Conservation (phyloP, 2,329 filamentous ascomycete genomes). For the Sporothrix curviconia region DNA sequence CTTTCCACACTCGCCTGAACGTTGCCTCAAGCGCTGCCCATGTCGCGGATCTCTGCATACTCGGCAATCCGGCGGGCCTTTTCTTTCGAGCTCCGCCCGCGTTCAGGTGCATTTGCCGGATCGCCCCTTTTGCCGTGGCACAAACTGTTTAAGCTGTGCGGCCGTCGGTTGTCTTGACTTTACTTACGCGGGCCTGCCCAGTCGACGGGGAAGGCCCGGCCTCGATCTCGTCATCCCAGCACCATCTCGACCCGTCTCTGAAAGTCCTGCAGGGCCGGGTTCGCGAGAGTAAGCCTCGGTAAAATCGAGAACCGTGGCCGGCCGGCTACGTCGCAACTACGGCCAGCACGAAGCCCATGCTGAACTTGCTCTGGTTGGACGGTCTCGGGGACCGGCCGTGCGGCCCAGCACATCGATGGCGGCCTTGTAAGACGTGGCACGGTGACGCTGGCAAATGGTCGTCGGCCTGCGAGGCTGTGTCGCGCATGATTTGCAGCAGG, state of each 20-base stretch:
- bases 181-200: conserved; percentile 12
- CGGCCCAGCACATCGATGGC: conserved; percentile 1
- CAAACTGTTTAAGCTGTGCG: too few species aligned
- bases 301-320: conserved; percentile 4
- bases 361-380: conserved; percentile 13
- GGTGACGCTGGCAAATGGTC: not conserved
- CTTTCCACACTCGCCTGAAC: not conserved
- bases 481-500: not conserved
- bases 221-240: not conserved
- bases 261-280: not conserved
- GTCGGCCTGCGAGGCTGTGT: not conserved
- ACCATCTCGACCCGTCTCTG: conserved; percentile 5
- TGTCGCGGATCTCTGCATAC: not conserved
- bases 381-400: not conserved
- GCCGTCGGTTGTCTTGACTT: too few species aligned
- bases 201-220: conserved; percentile 2
- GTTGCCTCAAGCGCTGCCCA: not conserved
- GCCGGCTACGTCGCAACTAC: not conserved
- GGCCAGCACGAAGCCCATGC: conserved; percentile 11
- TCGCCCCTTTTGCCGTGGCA: conserved; percentile 11
- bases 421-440: not conserved
- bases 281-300: not conserved
- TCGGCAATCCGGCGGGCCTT: conserved; percentile 1
- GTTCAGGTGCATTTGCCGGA: not conserved
- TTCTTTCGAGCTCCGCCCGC: not conserved